Conservation (phyloP, 2,329 filamentous ascomycete species). For the Neonectria ditissima region DNA sequence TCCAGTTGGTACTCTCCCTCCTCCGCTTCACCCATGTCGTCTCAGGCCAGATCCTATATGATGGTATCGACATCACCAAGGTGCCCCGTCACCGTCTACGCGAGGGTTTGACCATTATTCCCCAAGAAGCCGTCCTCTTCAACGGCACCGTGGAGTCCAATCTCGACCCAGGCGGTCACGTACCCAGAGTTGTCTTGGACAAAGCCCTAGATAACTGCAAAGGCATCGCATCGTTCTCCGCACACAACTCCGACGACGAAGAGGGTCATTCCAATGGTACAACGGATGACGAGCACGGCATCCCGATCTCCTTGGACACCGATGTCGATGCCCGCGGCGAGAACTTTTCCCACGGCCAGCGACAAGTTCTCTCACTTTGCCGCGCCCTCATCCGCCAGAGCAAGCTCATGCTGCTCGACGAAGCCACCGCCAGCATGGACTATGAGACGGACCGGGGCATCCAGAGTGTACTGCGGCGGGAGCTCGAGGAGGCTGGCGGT, state of each 20-base stretch:
- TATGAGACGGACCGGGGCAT: constrained; percentile 68
- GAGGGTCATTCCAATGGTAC: constrained; percentile 31
- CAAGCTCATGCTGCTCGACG: constrained; percentile 68
- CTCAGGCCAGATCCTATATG: constrained; percentile 65
- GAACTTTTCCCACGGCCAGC: constrained; percentile 69
- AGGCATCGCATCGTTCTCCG: constrained; percentile 66
- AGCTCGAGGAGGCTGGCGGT: constrained; percentile 58
- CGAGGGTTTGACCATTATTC: constrained; percentile 67
- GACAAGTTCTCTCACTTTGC: constrained; percentile 69
- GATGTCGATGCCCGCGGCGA: constrained; percentile 64
- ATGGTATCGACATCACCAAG: constrained; percentile 66
- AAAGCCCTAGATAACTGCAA: constrained; percentile 72
- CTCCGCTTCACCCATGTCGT: constrained; percentile 65
- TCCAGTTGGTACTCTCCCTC: constrained; percentile 63
- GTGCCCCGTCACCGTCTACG: constrained; percentile 63
- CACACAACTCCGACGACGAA: constrained; percentile 51
- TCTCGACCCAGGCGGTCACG: constrained; percentile 72
- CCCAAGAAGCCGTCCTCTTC: constrained; percentile 69
- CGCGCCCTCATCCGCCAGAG: constrained; percentile 66
- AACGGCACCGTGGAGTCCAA: constrained; percentile 66
- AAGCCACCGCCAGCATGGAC: constrained; percentile 71
- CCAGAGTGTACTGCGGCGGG: constrained; percentile 63
- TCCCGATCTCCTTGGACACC: constrained; percentile 55
- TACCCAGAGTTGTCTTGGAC: constrained; percentile 65
- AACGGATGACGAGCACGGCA: constrained; percentile 22